Base-by-base conservation (phyloP, 2,329 filamentous ascomycete species). In the Penicillium sp. region DNA sequence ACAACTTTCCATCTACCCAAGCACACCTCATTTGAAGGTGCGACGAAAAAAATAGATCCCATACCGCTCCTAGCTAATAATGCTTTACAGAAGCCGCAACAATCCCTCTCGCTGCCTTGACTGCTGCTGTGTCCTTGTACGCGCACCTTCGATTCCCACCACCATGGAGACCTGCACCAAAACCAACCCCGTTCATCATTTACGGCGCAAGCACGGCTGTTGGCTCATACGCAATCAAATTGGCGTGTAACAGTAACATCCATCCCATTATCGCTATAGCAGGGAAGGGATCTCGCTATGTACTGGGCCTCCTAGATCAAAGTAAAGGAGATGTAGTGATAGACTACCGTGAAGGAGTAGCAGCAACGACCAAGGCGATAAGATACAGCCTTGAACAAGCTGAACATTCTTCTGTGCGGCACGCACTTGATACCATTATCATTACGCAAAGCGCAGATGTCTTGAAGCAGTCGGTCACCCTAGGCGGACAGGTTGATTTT, bases 211-310 rank as follows among this genome's bases (percentile, higher is more conserved):
- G 78, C 0, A 78, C 77, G 1, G 75, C 82, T 0, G 82, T 86
- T 0, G 83, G 83, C 7, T 68, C 77, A 9, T 85, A 80, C 60
- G 77, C 77, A 1, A 65, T 85, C 32, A 80, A 86, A 67, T 71
- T 85, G 13, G 80, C 81, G 8, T 59, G 55, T 10, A 70, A 69
- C 18, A 75, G 74, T 54, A 80, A 82, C 61, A 81, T 86, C 57
- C 81, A 85, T 63, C 84, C 83, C 0, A 67, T 86, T 29, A 82
- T 86, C 55, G 78, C 75, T 56, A 73, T 86, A 8, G 82, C 83
- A 0, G 83, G 83, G 7, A 68, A 72, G 2, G 79, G 78, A 12
- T 65, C 65, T n/a, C 62, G 73, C 5, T 78, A 79, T 58, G 81
- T 84, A 9, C 70, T 79, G 64, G 64, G 61, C 2, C 68, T 83